These are phyloP conservation scores for Carnegiea gigantea DNA, from an alignment of 179 eudicot genomes.

Conservation along the genomic window DNA sequence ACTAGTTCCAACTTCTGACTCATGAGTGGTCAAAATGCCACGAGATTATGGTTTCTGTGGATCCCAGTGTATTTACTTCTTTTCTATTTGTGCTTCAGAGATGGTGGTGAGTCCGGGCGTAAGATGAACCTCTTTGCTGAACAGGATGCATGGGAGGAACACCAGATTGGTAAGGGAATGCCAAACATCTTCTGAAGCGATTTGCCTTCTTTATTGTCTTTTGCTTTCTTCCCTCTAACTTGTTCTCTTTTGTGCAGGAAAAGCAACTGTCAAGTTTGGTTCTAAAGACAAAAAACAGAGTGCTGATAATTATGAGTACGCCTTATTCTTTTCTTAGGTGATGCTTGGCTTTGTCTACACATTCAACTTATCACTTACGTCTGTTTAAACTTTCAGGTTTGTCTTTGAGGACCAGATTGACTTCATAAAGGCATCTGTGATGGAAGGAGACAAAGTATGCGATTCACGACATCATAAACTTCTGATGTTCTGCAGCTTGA, in stretches of 20 bases:
- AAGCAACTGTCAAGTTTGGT: slow-evolving; percentile 93
- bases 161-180: slow-evolving; percentile 70
- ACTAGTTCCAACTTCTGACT: background rate
- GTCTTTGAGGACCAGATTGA: slow-evolving; percentile 98
- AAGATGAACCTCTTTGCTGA: slow-evolving; percentile 98
- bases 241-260: slow-evolving; percentile 54
- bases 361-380: slow-evolving; percentile 9
- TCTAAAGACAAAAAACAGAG: slow-evolving; percentile 71
- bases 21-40: background rate
- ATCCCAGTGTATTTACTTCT: background rate
- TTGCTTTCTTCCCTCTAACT: slow-evolving; percentile 4
- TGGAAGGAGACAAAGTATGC: slow-evolving; percentile 82
- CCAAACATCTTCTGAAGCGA: background rate
- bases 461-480: background rate
- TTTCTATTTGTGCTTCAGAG: slow-evolving; percentile 38
- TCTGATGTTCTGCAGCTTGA: background rate
- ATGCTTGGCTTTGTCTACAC: slow-evolving; percentile 14
- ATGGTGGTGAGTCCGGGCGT: slow-evolving; percentile 66
- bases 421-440: slow-evolving; percentile 76
- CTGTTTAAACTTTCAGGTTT: slow-evolving; percentile 42
- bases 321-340: slow-evolving; percentile 10
- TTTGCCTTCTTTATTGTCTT: background rate
- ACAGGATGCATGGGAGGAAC: slow-evolving; percentile 98
- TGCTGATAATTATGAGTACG: slow-evolving; percentile 76
- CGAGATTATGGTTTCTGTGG: background rate